Conservation (phyloP, 2,329 filamentous ascomycete genomes). For the Colletotrichum lentis region DNA sequence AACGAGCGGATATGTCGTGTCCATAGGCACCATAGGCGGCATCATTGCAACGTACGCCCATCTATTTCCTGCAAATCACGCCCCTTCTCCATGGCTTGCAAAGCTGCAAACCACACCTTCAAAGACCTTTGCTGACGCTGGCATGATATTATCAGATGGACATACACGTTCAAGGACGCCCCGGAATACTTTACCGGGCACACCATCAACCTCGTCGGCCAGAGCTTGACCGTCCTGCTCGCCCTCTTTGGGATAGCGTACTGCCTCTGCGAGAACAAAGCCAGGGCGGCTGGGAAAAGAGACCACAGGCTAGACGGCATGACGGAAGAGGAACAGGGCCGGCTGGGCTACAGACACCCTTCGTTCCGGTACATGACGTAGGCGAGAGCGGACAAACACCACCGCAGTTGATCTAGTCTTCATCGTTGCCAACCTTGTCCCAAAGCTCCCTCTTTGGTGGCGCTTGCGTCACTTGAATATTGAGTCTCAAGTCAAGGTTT, state of each 20-base stretch:
- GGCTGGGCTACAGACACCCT: slow-evolving; percentile 63
- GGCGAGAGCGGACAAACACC: background rate
- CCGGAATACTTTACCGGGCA: slow-evolving; percentile 60
- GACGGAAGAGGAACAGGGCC: slow-evolving; percentile 54
- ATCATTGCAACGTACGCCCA: slow-evolving; percentile 65
- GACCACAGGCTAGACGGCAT: slow-evolving; percentile 57
- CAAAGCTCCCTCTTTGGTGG: too few species aligned
- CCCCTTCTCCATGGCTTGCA: too few species aligned
- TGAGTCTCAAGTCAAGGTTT: too few species aligned
- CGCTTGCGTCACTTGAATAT: too few species aligned
- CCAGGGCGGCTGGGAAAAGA: slow-evolving; percentile 49
- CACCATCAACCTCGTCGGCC: slow-evolving; percentile 64
- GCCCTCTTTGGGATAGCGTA: slow-evolving; percentile 60
- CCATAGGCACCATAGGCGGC: slow-evolving; percentile 63
- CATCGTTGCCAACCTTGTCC: too few species aligned
- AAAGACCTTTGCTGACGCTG: slow-evolving; percentile 20
- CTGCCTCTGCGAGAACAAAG: slow-evolving; percentile 61
- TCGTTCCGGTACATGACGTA: slow-evolving; percentile 64
- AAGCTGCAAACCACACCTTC: fast-evolving
- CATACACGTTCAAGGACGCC: slow-evolving; percentile 57
- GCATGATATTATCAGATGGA: slow-evolving; percentile 58
- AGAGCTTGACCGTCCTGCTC: slow-evolving; percentile 55
- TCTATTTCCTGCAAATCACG: slow-evolving; percentile 3
- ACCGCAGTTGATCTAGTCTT: background rate
- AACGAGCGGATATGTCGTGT: slow-evolving; percentile 62